These are phyloP conservation scores for Pseudoscleropodium purum DNA, from an alignment of 225 moss, liverwort and hornwort genomes.

Conservation along the genomic window DNA sequence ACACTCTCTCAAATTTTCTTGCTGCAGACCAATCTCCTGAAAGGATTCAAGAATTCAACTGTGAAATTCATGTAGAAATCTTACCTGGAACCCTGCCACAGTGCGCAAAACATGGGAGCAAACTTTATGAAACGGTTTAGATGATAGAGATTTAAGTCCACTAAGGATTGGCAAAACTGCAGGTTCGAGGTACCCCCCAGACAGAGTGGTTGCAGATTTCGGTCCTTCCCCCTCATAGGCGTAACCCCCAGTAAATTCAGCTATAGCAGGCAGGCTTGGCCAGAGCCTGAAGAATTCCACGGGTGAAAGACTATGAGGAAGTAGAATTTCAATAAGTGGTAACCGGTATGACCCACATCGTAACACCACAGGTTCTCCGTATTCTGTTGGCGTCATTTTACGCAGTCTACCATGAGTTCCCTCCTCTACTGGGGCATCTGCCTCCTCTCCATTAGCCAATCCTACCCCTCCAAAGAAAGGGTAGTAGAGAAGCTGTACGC, in stretches of 20 bases:
- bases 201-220: conserved; percentile 41
- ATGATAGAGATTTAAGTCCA: conserved; percentile 41
- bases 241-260: conserved; percentile 86
- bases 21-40: not conserved
- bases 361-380: conserved; percentile 90
- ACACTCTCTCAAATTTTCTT: not conserved
- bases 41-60: not conserved
- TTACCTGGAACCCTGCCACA: conserved; percentile 94
- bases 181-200: conserved; percentile 64
- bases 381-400: conserved; percentile 63
- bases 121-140: conserved; percentile 78
- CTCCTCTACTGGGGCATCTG: conserved; percentile 62
- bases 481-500: conserved; percentile 85
- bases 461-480: conserved; percentile 84
- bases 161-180: conserved; percentile 54
- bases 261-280: conserved; percentile 94
- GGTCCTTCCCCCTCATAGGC: conserved; percentile 71
- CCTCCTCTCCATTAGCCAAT: conserved; percentile 53
- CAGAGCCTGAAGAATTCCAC: conserved; percentile 98
- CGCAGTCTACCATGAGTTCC: conserved; percentile 60
- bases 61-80: not conserved
- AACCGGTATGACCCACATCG: conserved; percentile 92
- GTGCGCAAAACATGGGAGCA: conserved; percentile 87
- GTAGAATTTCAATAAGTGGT: conserved; percentile 89
- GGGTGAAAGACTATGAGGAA: conserved; percentile 84